Evolutionary conservation across 495 filamentous ascomycete genomes (phyloP), one percentile per base, ranked within the genome.

Genomic region (Penicillium samsonianum): DNA sequence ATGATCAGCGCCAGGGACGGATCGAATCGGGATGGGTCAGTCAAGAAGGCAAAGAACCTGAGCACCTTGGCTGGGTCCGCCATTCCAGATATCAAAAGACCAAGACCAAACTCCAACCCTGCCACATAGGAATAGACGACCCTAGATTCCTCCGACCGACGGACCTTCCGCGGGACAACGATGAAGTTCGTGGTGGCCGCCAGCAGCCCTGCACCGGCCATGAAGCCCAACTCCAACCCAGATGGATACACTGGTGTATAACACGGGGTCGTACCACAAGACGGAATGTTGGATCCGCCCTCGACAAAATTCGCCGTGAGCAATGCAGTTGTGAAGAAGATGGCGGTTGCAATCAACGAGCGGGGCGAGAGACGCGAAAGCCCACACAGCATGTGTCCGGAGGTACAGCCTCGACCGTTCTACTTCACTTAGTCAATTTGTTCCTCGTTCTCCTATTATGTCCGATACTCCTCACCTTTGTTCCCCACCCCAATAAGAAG

Each of bases 311-410:
- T 78, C 28, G 81, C 79, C 1, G 82, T 83, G 26, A 81, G 37
- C 4, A 83, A 48, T 17, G 80, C 82, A 0, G 75, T 65, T 1
- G 73, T 72, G 67, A 84, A 85, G 73, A 86, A 85, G n/a, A 75
- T 68, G 7, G 68, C 73, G 0, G 81, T 82, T 35, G 83, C 79
- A 45, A 80, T 75, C 10, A 83, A 46, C 9, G 81, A 84, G 41
- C 82, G 79, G 19, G 70, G 60, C 4, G 77, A 82, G 16, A 82
- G 68, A 30, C 80, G 79, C 0, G 82, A 77, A 5, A 85, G 54
- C 0, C 83, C 83, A 57, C 82, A 84, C 33, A 86, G 77, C 75
- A 86, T 84, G 63, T 86, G 83, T 30, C 83, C 83, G 2, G 82
- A 84, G 12, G 83, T 84, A 58, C 83, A 86, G 25, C 83, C 83